These are phyloP conservation scores for Camelina neglecta DNA, from an alignment of 345 rosid genomes.

Conservation along the genomic window DNA sequence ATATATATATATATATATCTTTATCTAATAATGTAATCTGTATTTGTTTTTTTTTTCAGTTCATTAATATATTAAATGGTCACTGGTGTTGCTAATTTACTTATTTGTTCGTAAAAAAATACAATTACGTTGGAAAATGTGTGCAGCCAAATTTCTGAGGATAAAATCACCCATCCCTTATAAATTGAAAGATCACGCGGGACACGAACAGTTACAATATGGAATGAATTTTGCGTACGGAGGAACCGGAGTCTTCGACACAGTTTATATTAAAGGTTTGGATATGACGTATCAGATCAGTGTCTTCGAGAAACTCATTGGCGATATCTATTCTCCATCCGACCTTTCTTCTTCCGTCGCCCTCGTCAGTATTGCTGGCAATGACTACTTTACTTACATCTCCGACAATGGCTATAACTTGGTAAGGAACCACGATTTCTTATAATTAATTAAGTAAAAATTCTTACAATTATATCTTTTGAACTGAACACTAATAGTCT, in stretches of 20 bases:
- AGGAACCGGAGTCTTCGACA: conserved; percentile 69
- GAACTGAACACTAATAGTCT: no score
- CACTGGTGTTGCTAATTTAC: no score
- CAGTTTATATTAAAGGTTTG: conserved; percentile 37
- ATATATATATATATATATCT: no score
- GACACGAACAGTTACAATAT: conserved; percentile 17
- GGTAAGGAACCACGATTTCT: no score
- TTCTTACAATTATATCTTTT: no score
- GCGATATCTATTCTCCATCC: conserved; percentile 37
- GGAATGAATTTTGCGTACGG: conserved; percentile 84
- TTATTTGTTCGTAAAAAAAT: no score
- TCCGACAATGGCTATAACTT: conserved; percentile 43
- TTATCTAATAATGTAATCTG: no score
- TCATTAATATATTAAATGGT: no score
- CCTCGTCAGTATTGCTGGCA: conserved; percentile 61
- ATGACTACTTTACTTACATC: conserved; percentile 58
- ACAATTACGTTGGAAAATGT: background rate
- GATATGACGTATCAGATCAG: conserved; percentile 70
- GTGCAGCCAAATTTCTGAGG: conserved; percentile 54
- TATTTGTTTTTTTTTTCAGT: no score
- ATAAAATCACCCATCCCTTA: conserved; percentile 63
- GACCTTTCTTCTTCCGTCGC: conserved; percentile 54
- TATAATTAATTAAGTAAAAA: no score
- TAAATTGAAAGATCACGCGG: conserved; percentile 43
- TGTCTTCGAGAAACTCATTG: conserved; percentile 48